Conservation (phyloP, 2,329 filamentous ascomycete genomes). For the Ophiosphaerella korrae region DNA sequence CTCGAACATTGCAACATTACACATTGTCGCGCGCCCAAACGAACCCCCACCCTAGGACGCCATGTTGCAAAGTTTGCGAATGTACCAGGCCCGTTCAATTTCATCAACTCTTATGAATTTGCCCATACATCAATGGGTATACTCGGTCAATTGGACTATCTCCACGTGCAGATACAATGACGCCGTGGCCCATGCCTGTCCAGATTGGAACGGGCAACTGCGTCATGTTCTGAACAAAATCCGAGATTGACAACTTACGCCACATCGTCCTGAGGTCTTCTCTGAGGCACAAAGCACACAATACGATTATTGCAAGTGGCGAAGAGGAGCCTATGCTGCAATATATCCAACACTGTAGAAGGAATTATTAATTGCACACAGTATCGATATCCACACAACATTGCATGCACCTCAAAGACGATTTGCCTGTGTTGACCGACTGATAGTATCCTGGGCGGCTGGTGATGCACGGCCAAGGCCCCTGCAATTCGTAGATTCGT, state of each 20-base stretch:
- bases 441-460: no score
- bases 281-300: neutral
- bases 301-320: neutral
- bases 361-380: no score
- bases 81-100: no score
- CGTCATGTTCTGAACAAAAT: neutral
- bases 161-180: no score
- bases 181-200: neutral
- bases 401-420: neutral
- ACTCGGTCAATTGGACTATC: no score
- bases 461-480: constrained; percentile 7
- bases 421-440: no score
- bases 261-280: neutral
- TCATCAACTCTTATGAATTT: no score
- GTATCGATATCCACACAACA: neutral
- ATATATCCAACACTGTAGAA: no score
- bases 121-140: no score
- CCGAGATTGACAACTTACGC: neutral
- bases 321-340: neutral
- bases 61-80: no score
- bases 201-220: constrained; percentile 3
- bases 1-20: constrained; percentile 21
- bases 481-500: constrained; percentile 26
- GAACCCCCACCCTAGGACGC: no score
- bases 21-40: neutral